Conservation (phyloP, 805 yeast species). For the Metschnikowia bowlesiae region DNA sequence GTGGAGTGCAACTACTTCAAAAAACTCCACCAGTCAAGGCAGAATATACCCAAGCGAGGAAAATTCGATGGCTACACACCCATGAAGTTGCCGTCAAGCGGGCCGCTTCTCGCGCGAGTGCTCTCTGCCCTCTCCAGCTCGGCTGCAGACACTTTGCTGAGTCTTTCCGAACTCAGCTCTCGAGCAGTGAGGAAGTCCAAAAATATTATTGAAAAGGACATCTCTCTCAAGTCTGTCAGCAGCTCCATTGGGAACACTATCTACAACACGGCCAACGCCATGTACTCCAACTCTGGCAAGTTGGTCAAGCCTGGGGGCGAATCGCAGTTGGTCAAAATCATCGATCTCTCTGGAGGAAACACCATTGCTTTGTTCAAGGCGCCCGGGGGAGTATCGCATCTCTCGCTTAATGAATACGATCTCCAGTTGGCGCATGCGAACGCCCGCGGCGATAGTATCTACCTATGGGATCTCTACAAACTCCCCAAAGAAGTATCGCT, state of each 20-base stretch:
- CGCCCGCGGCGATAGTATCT: slow-evolving; percentile 57
- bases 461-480: slow-evolving; percentile 58
- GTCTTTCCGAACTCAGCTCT: slow-evolving; percentile 47
- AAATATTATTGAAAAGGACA: slow-evolving; percentile 19
- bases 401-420: slow-evolving; percentile 62
- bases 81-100: slow-evolving; percentile 38
- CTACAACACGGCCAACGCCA: slow-evolving; percentile 32
- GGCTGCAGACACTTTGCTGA: slow-evolving; percentile 49
- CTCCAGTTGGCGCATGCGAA: slow-evolving; percentile 50
- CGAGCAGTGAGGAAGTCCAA: slow-evolving; percentile 37
- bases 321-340: slow-evolving; percentile 39
- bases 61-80: slow-evolving; percentile 32
- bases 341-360: slow-evolving; percentile 43
- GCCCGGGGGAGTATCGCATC: slow-evolving; percentile 56
- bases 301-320: slow-evolving; percentile 10
- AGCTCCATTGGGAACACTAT: slow-evolving; percentile 30
- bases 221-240: slow-evolving; percentile 27
- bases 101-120: slow-evolving; percentile 46
- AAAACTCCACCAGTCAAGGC: slow-evolving; percentile 16
- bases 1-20: slow-evolving; percentile 25
- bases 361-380: slow-evolving; percentile 47
- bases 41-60: slow-evolving; percentile 11
- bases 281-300: slow-evolving; percentile 13
- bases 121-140: slow-evolving; percentile 46
- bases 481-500: slow-evolving; percentile 48